Conservation (phyloP, 2,329 filamentous ascomycete species). For the Aureobasidium sp. region DNA sequence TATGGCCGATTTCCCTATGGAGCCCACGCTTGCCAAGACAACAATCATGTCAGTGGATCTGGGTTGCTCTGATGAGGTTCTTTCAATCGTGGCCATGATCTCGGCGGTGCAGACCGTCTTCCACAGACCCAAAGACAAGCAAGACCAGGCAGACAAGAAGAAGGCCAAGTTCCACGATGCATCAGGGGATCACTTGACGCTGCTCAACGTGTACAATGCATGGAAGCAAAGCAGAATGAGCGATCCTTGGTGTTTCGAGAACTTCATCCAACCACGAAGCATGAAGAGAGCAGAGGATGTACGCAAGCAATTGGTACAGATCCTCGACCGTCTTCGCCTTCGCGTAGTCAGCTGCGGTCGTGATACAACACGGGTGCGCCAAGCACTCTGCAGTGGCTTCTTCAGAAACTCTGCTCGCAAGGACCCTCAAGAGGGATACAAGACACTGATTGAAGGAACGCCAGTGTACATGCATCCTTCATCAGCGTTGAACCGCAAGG, state of each 20-base stretch:
- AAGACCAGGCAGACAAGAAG: slow-evolving; percentile 91
- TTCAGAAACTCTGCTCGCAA: slow-evolving; percentile 94
- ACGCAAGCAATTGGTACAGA: slow-evolving; percentile 80
- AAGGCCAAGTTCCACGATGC: slow-evolving; percentile 97
- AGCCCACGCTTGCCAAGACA: slow-evolving; percentile 81
- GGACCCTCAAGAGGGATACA: slow-evolving; percentile 93
- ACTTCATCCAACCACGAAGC: slow-evolving; percentile 87
- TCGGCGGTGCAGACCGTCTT: slow-evolving; percentile 73
- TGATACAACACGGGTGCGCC: slow-evolving; percentile 76
- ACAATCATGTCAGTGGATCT: slow-evolving; percentile 82
- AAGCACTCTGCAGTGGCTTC: slow-evolving; percentile 85
- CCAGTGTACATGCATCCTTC: slow-evolving; percentile 91
- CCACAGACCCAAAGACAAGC: slow-evolving; percentile 95
- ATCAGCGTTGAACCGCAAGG: slow-evolving; percentile 88
- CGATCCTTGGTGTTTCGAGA: slow-evolving; percentile 91
- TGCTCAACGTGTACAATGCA: slow-evolving; percentile 94
- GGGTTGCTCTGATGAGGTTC: slow-evolving; percentile 84
- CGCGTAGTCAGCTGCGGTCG: slow-evolving; percentile 74
- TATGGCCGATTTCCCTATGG: slow-evolving; percentile 99
- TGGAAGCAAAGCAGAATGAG: slow-evolving; percentile 82
- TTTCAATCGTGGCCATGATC: slow-evolving; percentile 92
- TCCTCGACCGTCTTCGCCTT: slow-evolving; percentile 88
- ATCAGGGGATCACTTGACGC: slow-evolving; percentile 83
- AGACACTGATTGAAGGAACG: slow-evolving; percentile 90
- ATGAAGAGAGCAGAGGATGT: slow-evolving; percentile 90